A percentile compares a stretch with the other conserved stretches of the same genome.
Evolutionary conservation across 768 basidiomycete genomes (phyloP).

Genomic region (Phylloporus arenicola): DNA sequence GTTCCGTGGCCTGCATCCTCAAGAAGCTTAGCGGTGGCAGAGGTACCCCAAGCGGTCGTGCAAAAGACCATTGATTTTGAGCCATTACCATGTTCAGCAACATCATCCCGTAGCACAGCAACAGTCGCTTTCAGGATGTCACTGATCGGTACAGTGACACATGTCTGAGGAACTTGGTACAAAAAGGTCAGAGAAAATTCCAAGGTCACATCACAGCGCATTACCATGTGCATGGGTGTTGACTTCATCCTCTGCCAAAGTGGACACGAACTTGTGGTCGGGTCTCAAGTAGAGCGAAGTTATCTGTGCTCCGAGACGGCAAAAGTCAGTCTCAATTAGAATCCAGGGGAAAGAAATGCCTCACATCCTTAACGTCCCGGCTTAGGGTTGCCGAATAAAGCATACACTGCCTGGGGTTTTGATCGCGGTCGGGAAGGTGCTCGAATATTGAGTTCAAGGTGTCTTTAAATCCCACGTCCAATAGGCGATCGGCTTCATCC

Average conservation of each 20-base stretch:
- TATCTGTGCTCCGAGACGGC: slow-evolving; percentile 14
- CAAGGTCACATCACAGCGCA: neutral
- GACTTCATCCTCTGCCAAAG: slow-evolving; percentile 50
- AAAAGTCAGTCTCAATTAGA: neutral
- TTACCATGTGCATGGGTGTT: slow-evolving; percentile 60
- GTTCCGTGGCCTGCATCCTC: slow-evolving; percentile 24
- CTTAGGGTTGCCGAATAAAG: slow-evolving; percentile 74
- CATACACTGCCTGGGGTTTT: slow-evolving; percentile 59
- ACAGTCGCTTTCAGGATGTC: slow-evolving; percentile 39
- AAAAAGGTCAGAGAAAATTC: neutral
- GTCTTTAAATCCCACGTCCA: slow-evolving; percentile 68
- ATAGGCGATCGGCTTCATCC: slow-evolving; percentile 71
- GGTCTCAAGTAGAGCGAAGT: slow-evolving; percentile 23
- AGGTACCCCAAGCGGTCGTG: slow-evolving; percentile 59
- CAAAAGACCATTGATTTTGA: slow-evolving; percentile 58
- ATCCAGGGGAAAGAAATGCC: slow-evolving; percentile 1
- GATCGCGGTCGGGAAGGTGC: slow-evolving; percentile 37
- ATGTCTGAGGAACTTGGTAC: slow-evolving; percentile 44
- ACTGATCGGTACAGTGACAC: slow-evolving; percentile 37
- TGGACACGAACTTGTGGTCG: slow-evolving; percentile 47
- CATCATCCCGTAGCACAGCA: slow-evolving; percentile 36
- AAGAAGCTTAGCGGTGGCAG: slow-evolving; percentile 35
- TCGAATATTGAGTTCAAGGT: slow-evolving; percentile 60
- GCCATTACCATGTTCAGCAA: slow-evolving; percentile 18
- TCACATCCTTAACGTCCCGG: slow-evolving; percentile 54